These are phyloP conservation scores for Penicillium crustosum DNA, from an alignment of 2,329 filamentous ascomycete species.

Conservation along the genomic window DNA sequence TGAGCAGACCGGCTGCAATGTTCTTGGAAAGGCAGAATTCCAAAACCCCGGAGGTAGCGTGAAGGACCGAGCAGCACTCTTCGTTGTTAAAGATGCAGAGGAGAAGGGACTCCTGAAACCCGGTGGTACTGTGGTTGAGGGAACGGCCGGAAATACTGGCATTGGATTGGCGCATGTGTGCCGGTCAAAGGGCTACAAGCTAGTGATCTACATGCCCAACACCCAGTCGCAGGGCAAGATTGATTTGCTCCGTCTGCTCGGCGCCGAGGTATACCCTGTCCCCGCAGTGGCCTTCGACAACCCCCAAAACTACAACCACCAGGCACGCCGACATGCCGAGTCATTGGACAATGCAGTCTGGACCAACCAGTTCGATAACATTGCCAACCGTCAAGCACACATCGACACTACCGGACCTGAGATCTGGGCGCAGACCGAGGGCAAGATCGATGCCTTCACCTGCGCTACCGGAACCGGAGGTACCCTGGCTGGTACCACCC, in stretches of 20 bases:
- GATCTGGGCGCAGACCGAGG: conserved; percentile 89
- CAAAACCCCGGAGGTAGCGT: conserved; percentile 96
- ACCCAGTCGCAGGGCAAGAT: conserved; percentile 98
- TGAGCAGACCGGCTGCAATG: conserved; percentile 84
- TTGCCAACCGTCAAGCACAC: conserved; percentile 87
- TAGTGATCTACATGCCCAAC: conserved; percentile 99
- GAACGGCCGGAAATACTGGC: conserved; percentile 95
- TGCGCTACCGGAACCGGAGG: conserved; percentile 92
- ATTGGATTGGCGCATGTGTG: conserved; percentile 98
- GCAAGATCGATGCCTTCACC: conserved; percentile 88
- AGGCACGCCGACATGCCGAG: conserved; percentile 88
- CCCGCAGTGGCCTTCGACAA: conserved; percentile 95
- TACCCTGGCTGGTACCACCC: conserved; percentile 82
- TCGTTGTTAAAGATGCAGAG: conserved; percentile 91
- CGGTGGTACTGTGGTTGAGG: conserved; percentile 93
- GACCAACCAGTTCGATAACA: conserved; percentile 99
- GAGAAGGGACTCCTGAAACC: conserved; percentile 77
- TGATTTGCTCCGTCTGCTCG: conserved; percentile 83
- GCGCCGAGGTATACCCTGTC: conserved; percentile 93
- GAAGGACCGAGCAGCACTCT: conserved; percentile 94
- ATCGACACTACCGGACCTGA: conserved; percentile 96
- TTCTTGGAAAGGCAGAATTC: conserved; percentile 97
- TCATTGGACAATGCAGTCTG: conserved; percentile 83
- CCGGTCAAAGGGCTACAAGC: conserved; percentile 83
- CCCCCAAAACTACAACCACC: conserved; percentile 96